These are phyloP conservation scores for Hypoxylon sp. DNA, from an alignment of 2,329 filamentous ascomycete genomes.

Conservation along the genomic window DNA sequence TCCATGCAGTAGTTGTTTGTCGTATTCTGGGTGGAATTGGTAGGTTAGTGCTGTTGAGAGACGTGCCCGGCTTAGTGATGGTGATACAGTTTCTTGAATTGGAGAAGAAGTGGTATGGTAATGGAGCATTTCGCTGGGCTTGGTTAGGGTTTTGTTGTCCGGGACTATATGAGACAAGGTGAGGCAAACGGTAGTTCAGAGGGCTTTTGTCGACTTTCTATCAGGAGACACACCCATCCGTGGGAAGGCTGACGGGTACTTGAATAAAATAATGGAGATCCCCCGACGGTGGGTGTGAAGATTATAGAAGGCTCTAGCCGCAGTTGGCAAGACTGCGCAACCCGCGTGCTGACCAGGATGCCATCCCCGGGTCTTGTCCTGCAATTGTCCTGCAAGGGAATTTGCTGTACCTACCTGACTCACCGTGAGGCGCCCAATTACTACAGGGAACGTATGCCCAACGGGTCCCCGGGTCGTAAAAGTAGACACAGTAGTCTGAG, in stretches of 20 bases:
- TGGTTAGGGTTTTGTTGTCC: constrained; percentile 40
- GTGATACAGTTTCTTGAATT: constrained; percentile 37
- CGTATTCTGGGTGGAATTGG: constrained; percentile 46
- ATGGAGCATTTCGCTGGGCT: constrained; percentile 45
- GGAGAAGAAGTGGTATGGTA: constrained; percentile 41
- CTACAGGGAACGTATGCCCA: constrained; percentile 47
- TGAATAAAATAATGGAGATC: constrained; percentile 33
- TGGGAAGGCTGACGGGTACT: constrained; percentile 49
- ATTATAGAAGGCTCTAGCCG: constrained; percentile 25
- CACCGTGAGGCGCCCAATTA: constrained; percentile 52
- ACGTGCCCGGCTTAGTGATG: constrained; percentile 35
- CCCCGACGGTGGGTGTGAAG: constrained; percentile 40
- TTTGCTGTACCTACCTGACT: constrained; percentile 48
- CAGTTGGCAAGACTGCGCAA: constrained; percentile 34
- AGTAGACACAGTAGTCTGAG: constrained; percentile 40
- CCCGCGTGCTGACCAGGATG: constrained; percentile 45
- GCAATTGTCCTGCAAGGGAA: constrained; percentile 40
- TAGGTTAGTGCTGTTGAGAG: constrained; percentile 37
- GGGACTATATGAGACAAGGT: constrained; percentile 45
- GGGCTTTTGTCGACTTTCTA: constrained; percentile 37
- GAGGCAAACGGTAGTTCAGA: constrained; percentile 43
- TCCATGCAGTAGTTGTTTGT: constrained; percentile 41
- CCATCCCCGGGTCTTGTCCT: constrained; percentile 41
- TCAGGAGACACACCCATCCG: constrained; percentile 36
- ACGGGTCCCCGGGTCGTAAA: constrained; percentile 32